phyloP scores from a whole-genome alignment of 2,329 filamentous ascomycete genomes.

The Colletotrichum lentis region DNA sequence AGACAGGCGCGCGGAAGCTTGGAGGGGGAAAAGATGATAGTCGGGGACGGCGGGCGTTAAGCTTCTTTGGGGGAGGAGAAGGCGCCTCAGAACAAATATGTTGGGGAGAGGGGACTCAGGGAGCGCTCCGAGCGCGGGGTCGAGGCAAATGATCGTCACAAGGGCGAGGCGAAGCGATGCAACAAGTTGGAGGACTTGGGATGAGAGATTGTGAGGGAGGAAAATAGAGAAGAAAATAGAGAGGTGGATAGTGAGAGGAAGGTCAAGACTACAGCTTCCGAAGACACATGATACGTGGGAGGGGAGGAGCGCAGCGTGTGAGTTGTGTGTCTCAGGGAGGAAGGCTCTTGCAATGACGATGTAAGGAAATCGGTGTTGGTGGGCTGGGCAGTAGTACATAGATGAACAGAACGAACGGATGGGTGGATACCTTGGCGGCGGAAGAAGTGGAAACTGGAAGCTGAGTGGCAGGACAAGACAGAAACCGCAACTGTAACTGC shows the following conservation, averaged over 20 bases:
- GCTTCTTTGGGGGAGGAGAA: conserved; percentile 24
- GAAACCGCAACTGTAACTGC: neutral
- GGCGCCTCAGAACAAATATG: conserved; percentile 29
- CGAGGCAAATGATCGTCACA: conserved; percentile 32
- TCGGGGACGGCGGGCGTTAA: conserved; percentile 32
- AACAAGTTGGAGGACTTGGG: neutral
- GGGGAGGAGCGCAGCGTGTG: neutral
- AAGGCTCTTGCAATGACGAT: conserved; percentile 31
- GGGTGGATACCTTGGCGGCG: conserved; percentile 7
- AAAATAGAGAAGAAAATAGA: conserved; percentile 3
- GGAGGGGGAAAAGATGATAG: conserved; percentile 10
- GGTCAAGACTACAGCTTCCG: conserved; percentile 21
- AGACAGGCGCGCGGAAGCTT: conserved; percentile 31
- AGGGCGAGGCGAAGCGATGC: conserved; percentile 17
- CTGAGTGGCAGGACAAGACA: conserved; percentile 16
- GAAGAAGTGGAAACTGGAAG: conserved; percentile 26
- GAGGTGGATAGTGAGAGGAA: neutral
- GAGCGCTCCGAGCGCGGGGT: conserved; percentile 29
- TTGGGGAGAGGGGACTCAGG: conserved; percentile 17
- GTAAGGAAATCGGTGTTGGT: conserved; percentile 32
- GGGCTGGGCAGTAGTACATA: conserved; percentile 5
- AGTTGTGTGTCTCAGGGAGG: conserved; percentile 32
- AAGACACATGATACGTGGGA: conserved; percentile 32
- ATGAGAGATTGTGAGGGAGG: neutral
- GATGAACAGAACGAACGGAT: neutral